phyloP scores from a whole-genome alignment of 2,329 filamentous ascomycete genomes.

The Cladosporium cucumerinum region DNA sequence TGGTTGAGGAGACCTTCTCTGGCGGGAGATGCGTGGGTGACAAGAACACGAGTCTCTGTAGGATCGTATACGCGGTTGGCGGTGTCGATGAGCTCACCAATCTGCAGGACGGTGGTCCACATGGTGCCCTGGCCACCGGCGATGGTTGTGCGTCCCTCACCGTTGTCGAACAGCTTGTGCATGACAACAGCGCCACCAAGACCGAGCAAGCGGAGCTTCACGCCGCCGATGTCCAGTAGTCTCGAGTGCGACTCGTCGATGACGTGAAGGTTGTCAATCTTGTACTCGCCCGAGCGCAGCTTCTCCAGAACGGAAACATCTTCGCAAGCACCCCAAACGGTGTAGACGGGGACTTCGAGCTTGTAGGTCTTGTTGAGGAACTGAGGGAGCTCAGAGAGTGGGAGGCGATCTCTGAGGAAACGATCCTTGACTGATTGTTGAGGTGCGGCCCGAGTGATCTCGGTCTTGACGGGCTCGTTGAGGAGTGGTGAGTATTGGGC shows the following conservation, averaged over 20 bases:
- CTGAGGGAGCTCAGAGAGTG: slow-evolving; percentile 85
- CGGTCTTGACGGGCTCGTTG: slow-evolving; percentile 67
- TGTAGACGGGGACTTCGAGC: slow-evolving; percentile 95
- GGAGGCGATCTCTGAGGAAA: slow-evolving; percentile 75
- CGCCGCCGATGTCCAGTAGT: slow-evolving; percentile 87
- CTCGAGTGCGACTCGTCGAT: slow-evolving; percentile 97
- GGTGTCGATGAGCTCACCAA: slow-evolving; percentile 96
- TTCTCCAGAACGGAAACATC: slow-evolving; percentile 97
- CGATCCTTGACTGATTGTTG: slow-evolving; percentile 73
- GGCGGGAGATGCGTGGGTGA: slow-evolving; percentile 94
- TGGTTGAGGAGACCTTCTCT: slow-evolving; percentile 96
- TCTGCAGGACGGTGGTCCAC: slow-evolving; percentile 98
- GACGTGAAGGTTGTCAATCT: slow-evolving; percentile 94
- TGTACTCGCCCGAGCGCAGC: slow-evolving; percentile 96
- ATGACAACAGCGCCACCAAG: slow-evolving; percentile 96
- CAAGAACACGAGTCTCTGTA: slow-evolving; percentile 92
- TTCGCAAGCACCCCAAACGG: slow-evolving; percentile 97
- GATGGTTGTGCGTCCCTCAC: slow-evolving; percentile 95
- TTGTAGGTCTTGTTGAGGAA: slow-evolving; percentile 86
- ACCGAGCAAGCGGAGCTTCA: slow-evolving; percentile 90
- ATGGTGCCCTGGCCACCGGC: slow-evolving; percentile 97
- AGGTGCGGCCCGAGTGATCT: slow-evolving; percentile 65
- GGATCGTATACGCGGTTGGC: slow-evolving; percentile 98
- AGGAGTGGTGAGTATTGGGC: slow-evolving; percentile 97
- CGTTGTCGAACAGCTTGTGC: slow-evolving; percentile 99